These are phyloP conservation scores for Helianthus tuberosus DNA, from an alignment of 129 eudicot genomes.

Conservation along the genomic window DNA sequence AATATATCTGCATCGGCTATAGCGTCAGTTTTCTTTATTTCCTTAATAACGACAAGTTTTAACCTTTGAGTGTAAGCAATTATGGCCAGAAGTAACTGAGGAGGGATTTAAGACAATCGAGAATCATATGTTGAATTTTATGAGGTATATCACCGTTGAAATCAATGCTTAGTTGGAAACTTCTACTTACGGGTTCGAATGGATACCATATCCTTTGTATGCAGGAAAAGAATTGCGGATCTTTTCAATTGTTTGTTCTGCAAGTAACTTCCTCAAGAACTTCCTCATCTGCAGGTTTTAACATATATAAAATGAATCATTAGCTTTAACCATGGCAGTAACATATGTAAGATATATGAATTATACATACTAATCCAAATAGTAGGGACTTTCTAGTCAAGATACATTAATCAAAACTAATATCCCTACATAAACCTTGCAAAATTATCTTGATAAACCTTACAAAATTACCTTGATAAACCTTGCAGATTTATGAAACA, in stretches of 20 bases:
- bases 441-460: slow-evolving; percentile 39
- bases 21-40: slow-evolving; percentile 29
- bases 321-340: too few relatives aligned
- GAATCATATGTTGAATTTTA: slow-evolving; percentile 42
- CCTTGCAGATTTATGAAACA: too few relatives aligned
- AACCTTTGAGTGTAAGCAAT: slow-evolving; percentile 29
- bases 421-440: slow-evolving; percentile 6
- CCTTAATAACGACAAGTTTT: slow-evolving; percentile 47
- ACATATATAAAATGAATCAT: neutral
- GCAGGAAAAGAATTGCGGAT: slow-evolving; percentile 55
- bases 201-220: slow-evolving; percentile 77
- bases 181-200: slow-evolving; percentile 24
- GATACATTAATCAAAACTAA: neutral
- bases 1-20: slow-evolving; percentile 33
- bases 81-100: slow-evolving; percentile 31
- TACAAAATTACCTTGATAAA: too few relatives aligned
- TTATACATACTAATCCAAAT: neutral
- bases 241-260: slow-evolving; percentile 31
- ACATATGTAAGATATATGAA: neutral
- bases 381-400: neutral
- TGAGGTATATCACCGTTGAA: slow-evolving; percentile 24
- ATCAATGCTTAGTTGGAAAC: slow-evolving; percentile 28
- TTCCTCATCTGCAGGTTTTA: slow-evolving; percentile 12
- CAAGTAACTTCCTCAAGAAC: slow-evolving; percentile 53
- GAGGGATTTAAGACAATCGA: slow-evolving; percentile 42